Conservation (phyloP, 225 moss, liverwort and hornwort species). For the Pleurozium schreberi region DNA sequence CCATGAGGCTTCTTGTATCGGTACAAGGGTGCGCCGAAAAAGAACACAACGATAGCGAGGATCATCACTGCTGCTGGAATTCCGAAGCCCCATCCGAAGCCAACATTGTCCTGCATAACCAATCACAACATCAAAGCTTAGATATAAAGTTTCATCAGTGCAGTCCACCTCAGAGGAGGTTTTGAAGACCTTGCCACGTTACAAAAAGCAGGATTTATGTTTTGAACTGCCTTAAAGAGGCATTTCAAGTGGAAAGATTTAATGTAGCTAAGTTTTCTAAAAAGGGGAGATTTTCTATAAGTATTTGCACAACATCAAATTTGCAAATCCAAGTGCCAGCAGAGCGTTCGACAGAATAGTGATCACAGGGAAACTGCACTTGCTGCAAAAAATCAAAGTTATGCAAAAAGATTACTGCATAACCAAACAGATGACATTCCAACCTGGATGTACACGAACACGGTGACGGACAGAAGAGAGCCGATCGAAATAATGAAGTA, state of each 20-base stretch:
- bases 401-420: neutral
- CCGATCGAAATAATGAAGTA: slow-evolving; percentile 92
- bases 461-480: slow-evolving; percentile 89
- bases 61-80: slow-evolving; percentile 59
- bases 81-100: slow-evolving; percentile 45
- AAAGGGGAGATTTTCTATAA: neutral
- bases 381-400: neutral
- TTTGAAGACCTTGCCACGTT: neutral
- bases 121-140: neutral
- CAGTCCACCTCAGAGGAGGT: neutral
- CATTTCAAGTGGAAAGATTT: neutral
- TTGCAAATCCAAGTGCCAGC: neutral
- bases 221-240: neutral
- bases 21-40: slow-evolving; percentile 27
- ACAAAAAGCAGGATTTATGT: neutral
- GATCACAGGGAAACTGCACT: neutral
- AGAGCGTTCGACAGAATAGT: neutral
- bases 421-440: neutral
- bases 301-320: neutral
- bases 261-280: neutral
- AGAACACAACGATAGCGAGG: slow-evolving; percentile 42
- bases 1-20: slow-evolving; percentile 33
- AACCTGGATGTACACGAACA: slow-evolving; percentile 77
- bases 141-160: neutral
- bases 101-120: slow-evolving; percentile 34